Evolutionary conservation across 2,329 filamentous ascomycete species (phyloP).

Genomic region (Dactylellina sp.): DNA sequence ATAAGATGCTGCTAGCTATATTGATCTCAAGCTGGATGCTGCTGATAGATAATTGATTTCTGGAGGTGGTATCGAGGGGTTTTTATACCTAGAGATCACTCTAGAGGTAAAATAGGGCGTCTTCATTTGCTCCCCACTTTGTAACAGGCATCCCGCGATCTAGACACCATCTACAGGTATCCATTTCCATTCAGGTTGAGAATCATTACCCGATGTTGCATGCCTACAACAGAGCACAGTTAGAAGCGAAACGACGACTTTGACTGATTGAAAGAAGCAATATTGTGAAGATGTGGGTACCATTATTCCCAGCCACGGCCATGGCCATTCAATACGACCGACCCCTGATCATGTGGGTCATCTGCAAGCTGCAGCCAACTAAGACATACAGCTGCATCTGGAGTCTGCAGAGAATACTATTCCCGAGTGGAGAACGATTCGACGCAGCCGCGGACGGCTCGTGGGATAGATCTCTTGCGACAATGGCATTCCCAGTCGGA

Average conservation of each 20-base stretch:
- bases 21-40: slow-evolving; percentile 40
- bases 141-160: slow-evolving; percentile 5
- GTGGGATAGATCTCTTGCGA: slow-evolving; percentile 9
- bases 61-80: slow-evolving; percentile 40
- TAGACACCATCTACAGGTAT: slow-evolving; percentile 15
- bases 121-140: slow-evolving; percentile 28
- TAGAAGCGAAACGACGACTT: slow-evolving; percentile 12
- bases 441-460: slow-evolving; percentile 20
- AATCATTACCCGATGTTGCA: slow-evolving; percentile 18
- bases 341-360: slow-evolving; percentile 49
- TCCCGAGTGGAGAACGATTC: slow-evolving; percentile 6
- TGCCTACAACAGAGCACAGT: slow-evolving; percentile 28
- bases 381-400: slow-evolving; percentile 21
- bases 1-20: slow-evolving; percentile 1
- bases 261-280: slow-evolving; percentile 35
- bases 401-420: slow-evolving; percentile 3
- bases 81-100: slow-evolving; percentile 43
- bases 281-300: slow-evolving; percentile 29
- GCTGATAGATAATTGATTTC: slow-evolving; percentile 27
- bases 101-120: slow-evolving; percentile 2
- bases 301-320: slow-evolving; percentile 21
- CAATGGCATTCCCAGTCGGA: slow-evolving; percentile 41
- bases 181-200: slow-evolving; percentile 7
- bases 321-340: slow-evolving; percentile 1
- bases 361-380: slow-evolving; percentile 35